Base-by-base conservation (phyloP, 1,284 basidiomycete genomes). In the Mrakiaceae sp. region DNA sequence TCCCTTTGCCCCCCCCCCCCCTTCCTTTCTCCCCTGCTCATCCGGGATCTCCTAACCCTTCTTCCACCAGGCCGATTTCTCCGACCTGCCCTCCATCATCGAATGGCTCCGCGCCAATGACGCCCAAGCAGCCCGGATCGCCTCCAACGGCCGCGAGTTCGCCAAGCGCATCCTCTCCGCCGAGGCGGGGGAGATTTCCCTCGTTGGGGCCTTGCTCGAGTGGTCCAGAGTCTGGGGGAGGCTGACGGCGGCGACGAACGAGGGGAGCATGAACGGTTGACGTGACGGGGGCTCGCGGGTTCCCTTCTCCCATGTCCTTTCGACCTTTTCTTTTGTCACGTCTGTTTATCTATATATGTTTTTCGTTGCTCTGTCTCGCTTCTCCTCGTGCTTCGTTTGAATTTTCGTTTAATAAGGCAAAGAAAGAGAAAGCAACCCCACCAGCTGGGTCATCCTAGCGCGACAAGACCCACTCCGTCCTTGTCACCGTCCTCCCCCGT, bases 41-140 rank as follows among this genome's bases (percentile, higher is more conserved):
- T 4, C 40, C n/a, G 12, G 4, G 8, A 44, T n/a, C 16, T 58
- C 49, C 10, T 14, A n/a, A 14, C 39, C 47, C n/a, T 47, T 42
- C 40, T 47, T 10, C 16, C 44, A 11, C 43, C 44, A 57, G 39
- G 48, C 63, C 63, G 63, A 64, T n/a, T 60, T 64, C 52, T 64
- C 63, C 44, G 63, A 64, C 52, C 58, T 64, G 7, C 63, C 63
- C 7, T 64, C 63, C 6, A 64, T 64, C 58, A 27, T 64, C 2
- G 48, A 40, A 16, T 64, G 59, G 46, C 52, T 64, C 5, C 63
- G 63, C 11, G 63, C 63, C 42, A 64, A 64, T 52, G 63, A 64
- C 63, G 63, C 59, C 44, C 47, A 52, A 14, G 63, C 63, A 7
- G 50, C 58, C 12, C 43, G 56, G n/a, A 64, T 64, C 50, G 63